These are phyloP conservation scores for Fusarium napiforme DNA, from an alignment of 2,329 filamentous ascomycete genomes.

Conservation along the genomic window DNA sequence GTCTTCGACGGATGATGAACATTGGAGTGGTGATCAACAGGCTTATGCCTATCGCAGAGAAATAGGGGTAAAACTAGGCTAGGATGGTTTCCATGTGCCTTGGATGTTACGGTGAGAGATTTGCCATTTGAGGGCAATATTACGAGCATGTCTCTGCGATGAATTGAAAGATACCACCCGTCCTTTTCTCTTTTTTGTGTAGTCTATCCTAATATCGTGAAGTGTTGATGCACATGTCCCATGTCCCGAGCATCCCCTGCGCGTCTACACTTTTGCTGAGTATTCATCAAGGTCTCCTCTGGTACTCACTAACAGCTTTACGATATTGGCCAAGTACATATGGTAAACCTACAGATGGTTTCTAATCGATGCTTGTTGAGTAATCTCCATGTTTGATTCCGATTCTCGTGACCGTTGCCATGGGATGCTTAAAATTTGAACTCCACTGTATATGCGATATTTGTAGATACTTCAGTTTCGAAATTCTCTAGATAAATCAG, in stretches of 20 bases:
- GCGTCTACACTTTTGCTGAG: neutral
- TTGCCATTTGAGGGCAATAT: constrained; percentile 29
- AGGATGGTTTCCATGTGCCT: constrained; percentile 24
- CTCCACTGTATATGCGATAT: neutral
- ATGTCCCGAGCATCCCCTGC: neutral
- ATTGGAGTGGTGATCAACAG: neutral
- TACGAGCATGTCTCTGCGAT: constrained; percentile 28
- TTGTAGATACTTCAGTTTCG: neutral
- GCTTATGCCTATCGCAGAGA: constrained; percentile 18
- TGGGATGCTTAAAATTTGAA: neutral
- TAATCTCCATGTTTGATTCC: neutral
- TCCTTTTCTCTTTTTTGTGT: neutral
- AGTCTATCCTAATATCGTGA: neutral
- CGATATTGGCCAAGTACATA: neutral
- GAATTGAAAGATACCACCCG: constrained; percentile 11
- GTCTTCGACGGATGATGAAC: neutral
- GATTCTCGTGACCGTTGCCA: neutral
- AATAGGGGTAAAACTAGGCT: constrained; percentile 13
- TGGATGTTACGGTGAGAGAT: constrained; percentile 7
- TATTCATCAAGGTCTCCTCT: neutral
- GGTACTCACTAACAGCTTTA: neutral
- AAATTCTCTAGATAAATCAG: neutral
- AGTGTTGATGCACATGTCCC: neutral
- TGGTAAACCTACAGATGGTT: too few species aligned
- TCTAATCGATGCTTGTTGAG: neutral